Percentiles rank a stretch among this genome's conserved stretches.
Conservation (phyloP, 768 basidiomycete genomes). For the Tulasnella sp. region DNA sequence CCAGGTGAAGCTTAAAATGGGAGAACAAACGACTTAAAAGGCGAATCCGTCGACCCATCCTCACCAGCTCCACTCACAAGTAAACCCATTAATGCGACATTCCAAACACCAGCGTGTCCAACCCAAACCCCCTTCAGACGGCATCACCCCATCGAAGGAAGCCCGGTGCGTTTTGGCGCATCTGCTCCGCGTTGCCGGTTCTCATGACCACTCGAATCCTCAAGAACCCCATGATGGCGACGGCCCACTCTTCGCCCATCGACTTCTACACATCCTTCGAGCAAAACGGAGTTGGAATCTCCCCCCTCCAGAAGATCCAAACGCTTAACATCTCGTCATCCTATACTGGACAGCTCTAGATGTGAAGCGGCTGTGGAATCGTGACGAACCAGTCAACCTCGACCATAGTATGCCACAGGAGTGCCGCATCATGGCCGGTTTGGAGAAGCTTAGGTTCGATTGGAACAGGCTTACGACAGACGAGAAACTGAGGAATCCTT, state of each 20-base stretch:
- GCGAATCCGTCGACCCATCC: neutral
- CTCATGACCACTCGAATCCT: neutral
- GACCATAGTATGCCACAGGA: too few species aligned
- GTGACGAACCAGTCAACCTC: too few species aligned
- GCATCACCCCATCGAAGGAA: neutral
- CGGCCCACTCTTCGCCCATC: neutral
- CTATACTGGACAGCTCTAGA: too few species aligned
- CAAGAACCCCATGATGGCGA: neutral
- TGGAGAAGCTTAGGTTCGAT: too few species aligned
- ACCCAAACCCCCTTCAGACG: neutral
- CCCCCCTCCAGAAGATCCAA: neutral
- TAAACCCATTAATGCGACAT: neutral
- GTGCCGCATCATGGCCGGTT: too few species aligned
- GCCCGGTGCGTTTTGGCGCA: neutral
- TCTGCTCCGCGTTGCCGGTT: too few species aligned
- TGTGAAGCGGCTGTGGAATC: too few species aligned
- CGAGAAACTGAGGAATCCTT: too few species aligned
- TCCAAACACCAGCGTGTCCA: neutral
- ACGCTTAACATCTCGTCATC: too few species aligned
- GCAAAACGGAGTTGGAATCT: neutral
- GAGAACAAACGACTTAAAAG: neutral
- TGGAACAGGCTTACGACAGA: too few species aligned
- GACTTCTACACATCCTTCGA: neutral
- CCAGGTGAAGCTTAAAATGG: too few species aligned
- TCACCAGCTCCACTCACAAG: neutral